Percentiles rank a stretch among this genome's conserved stretches.
Evolutionary conservation across 2,329 filamentous ascomycete species (phyloP).

Genomic region (Cercospora sp.): DNA sequence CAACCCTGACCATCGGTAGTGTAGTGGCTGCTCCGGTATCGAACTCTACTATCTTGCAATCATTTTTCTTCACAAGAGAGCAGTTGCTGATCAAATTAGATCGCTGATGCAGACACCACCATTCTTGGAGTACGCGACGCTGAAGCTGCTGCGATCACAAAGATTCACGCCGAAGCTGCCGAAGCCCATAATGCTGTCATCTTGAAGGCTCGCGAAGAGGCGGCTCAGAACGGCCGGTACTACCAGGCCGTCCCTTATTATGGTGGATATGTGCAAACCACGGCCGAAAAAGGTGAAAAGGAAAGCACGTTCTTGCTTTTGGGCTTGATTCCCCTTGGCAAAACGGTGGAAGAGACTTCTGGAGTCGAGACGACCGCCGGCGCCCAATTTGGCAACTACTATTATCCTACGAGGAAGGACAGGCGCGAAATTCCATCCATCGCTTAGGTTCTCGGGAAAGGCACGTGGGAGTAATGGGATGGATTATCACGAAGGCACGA

Average conservation of each 20-base stretch:
- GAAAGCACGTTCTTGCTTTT: neutral
- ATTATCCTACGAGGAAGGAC: neutral
- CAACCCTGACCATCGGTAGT: neutral
- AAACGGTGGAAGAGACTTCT: neutral
- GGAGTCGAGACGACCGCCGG: neutral
- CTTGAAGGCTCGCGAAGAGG: neutral
- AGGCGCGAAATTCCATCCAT: neutral
- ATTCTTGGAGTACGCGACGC: neutral
- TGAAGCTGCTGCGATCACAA: neutral
- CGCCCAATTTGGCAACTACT: neutral
- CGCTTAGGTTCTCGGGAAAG: neutral
- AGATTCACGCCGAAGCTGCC: neutral
- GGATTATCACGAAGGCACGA: neutral
- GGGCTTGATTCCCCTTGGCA: neutral
- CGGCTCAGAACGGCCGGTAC: neutral
- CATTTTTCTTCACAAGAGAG: too few species aligned
- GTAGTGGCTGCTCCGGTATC: neutral
- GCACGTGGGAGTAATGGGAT: neutral
- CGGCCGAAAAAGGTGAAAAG: neutral
- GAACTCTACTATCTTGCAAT: neutral
- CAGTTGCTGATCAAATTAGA: neutral
- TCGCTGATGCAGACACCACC: neutral
- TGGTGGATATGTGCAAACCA: neutral
- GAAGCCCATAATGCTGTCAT: neutral
- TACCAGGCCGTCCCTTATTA: neutral